Conservation (phyloP, 177 flowering plant species). For the Vitis hybrid region DNA sequence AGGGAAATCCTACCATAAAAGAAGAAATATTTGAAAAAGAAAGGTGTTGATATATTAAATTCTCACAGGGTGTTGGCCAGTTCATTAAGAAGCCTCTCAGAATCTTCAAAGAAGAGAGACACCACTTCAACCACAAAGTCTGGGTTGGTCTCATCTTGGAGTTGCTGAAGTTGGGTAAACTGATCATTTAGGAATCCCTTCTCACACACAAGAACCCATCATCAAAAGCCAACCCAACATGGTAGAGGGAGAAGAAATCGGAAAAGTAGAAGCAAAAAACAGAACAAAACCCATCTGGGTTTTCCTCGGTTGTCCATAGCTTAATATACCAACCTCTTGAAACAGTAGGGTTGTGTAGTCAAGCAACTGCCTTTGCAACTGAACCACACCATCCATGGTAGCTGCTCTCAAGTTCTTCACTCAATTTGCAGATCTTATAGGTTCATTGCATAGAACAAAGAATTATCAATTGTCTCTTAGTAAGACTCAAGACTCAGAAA, state of each 20-base stretch:
- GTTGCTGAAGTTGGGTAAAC: conserved; percentile 38
- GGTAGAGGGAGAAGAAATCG: background rate
- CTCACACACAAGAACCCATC: conserved; percentile 4
- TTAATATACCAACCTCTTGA: conserved; percentile 35
- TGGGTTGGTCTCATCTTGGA: conserved; percentile 50
- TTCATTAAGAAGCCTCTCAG: conserved; percentile 43
- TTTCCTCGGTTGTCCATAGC: background rate
- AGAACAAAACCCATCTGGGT: background rate
- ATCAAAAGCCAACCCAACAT: conserved; percentile 1
- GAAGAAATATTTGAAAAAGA: background rate
- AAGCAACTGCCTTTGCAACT: conserved; percentile 40
- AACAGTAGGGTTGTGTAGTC: conserved; percentile 41
- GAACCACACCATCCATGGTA: conserved; percentile 34
- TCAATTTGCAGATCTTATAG: conserved; percentile 12
- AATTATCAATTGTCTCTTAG: background rate
- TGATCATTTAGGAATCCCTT: conserved; percentile 43
- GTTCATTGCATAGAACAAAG: background rate
- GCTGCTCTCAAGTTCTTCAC: conserved; percentile 1
- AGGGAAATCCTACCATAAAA: background rate
- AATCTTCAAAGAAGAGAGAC: conserved; percentile 43
- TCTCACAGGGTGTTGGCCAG: conserved; percentile 34
- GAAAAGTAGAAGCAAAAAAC: background rate
- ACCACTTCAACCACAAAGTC: conserved; percentile 48
- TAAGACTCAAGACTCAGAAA: conserved; percentile 4
- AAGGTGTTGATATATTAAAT: background rate